Base-by-base conservation (phyloP, 2,329 filamentous ascomycete species). In the Cryphonectria parasitica region DNA sequence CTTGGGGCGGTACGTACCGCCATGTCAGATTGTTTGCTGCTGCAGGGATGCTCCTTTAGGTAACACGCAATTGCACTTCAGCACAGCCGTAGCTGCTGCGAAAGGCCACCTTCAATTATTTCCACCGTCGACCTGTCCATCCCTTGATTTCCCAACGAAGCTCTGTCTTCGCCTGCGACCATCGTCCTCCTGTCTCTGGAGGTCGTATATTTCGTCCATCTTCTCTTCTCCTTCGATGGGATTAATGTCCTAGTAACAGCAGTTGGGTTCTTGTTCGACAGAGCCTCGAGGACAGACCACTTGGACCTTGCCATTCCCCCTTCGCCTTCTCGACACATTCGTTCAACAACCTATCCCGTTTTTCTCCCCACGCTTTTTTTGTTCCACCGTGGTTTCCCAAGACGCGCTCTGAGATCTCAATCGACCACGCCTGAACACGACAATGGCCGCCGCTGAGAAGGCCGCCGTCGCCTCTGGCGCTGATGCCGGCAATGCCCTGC, bases 401-500 rank as follows among this genome's bases (percentile, higher is more conserved):
- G 58, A 4, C 52, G 11, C 39, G 22, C 22, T 3, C 15, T 22
- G 39, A 60, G 63, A 36, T 61, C 17, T 36, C 13, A 31, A 19
- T 45, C 65, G 28, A 28, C 5, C 7, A 41, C 65, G 25, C 54
- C 58, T 41, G 19, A 39, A 45, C 13, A 19, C 61, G 62, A 76
- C 68, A 77, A 89, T 89, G 87, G 85, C 86, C 76, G 82, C 83
- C 62, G 71, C 67, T 77, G 83, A 85, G 70, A 86, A 84, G 80
- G 83, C 85, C 78, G 82, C 84, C 77, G 82, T 86, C 80, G 88
- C 86, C 80, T 89, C 89, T 54, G 89, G 89, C 80, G 85, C 86
- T 77, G 88, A 90, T 76, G 79, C 85, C 70, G 83, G 83, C 76
- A 86, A 90, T 76, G 84, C 84, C 74, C 83, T 87, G 73, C 84